Evolutionary conservation across 495 filamentous ascomycete species (phyloP).

Genomic region (Cercophora samala): DNA sequence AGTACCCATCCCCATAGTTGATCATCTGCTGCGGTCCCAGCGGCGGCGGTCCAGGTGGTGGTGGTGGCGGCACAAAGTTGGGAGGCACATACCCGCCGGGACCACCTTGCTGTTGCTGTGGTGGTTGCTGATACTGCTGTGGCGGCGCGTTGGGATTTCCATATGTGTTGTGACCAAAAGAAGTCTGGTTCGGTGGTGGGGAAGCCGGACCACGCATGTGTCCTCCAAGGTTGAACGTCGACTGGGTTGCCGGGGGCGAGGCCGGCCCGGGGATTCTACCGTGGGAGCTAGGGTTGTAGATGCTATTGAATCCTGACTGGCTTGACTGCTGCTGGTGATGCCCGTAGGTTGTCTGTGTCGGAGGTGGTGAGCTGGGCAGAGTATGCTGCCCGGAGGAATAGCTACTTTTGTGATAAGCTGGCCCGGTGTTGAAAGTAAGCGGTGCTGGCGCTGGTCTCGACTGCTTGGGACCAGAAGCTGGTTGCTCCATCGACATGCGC

Average conservation of each 20-base stretch:
- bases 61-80: constrained; percentile 88
- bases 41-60: constrained; percentile 78
- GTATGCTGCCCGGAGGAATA: not conserved
- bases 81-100: constrained; percentile 55
- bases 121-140: constrained; percentile 24
- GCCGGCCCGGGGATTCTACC: constrained; percentile 49
- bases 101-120: constrained; percentile 34
- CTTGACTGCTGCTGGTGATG: constrained; percentile 31
- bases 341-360: constrained; percentile 42
- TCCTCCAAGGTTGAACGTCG: constrained; percentile 44
- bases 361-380: constrained; percentile 49
- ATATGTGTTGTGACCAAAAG: constrained; percentile 47
- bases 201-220: constrained; percentile 45
- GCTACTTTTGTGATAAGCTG: constrained; percentile 49
- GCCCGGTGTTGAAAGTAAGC: constrained; percentile 35
- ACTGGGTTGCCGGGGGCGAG: constrained; percentile 47
- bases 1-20: constrained; percentile 44
- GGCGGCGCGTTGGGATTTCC: constrained; percentile 41
- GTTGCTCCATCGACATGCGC: constrained; percentile 76
- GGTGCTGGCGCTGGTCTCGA: constrained; percentile 47
- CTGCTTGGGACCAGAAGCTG: constrained; percentile 45
- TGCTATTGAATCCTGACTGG: constrained; percentile 20
- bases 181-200: constrained; percentile 52
- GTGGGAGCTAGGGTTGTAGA: constrained; percentile 48
- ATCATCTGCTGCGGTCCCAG: constrained; percentile 66